Percentiles rank a stretch among this genome's conserved stretches.
Evolutionary conservation across 441 rosid species (phyloP).

Genomic region (Populus hybrid): DNA sequence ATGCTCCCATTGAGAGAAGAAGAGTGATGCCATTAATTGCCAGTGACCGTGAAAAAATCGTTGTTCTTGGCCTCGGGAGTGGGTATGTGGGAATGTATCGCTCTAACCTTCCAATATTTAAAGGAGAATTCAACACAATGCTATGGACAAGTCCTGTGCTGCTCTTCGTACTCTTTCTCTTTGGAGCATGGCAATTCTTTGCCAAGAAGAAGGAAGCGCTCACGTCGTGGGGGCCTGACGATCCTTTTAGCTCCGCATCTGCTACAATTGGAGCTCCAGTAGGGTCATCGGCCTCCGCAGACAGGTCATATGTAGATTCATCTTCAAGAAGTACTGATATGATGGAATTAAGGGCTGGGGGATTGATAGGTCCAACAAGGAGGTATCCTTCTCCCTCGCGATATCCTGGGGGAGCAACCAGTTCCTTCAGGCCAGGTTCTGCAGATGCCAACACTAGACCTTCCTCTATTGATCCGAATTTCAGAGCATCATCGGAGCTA

Average conservation of each 20-base stretch:
- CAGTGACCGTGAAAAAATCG: slow-evolving; percentile 78
- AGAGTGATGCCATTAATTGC: slow-evolving; percentile 62
- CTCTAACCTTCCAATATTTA: slow-evolving; percentile 62
- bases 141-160: slow-evolving; percentile 86
- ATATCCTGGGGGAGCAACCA: slow-evolving; percentile 55
- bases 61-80: slow-evolving; percentile 74
- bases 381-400: slow-evolving; percentile 67
- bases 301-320: slow-evolving; percentile 56
- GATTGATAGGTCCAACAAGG: slow-evolving; percentile 48
- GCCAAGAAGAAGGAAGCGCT: slow-evolving; percentile 95
- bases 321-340: slow-evolving; percentile 56
- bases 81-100: slow-evolving; percentile 77
- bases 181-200: slow-evolving; percentile 91
- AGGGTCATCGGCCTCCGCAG: slow-evolving; percentile 41
- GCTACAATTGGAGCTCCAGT: slow-evolving; percentile 43
- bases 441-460: slow-evolving; percentile 57
- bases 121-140: slow-evolving; percentile 73
- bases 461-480: slow-evolving; percentile 58
- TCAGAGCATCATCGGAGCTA: slow-evolving; percentile 29
- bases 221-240: slow-evolving; percentile 90
- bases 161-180: slow-evolving; percentile 78
- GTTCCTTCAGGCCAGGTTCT: slow-evolving; percentile 54
- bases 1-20: slow-evolving; percentile 24
- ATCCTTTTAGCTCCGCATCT: slow-evolving; percentile 62
- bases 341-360: slow-evolving; percentile 55